phyloP scores from a whole-genome alignment of 345 rosid species.

The Salix caprea region DNA sequence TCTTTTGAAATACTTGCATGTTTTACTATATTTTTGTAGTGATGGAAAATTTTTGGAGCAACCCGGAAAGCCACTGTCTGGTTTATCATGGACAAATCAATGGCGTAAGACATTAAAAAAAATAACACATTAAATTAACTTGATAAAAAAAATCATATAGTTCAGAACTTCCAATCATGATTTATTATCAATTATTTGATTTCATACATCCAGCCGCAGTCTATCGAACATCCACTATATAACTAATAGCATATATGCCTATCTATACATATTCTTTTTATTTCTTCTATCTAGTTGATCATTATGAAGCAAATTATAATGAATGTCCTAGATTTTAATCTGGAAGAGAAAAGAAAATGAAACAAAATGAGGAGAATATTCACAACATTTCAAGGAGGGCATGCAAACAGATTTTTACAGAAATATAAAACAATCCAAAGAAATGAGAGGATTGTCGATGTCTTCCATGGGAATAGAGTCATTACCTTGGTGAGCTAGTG shows the following conservation, averaged over 20 bases:
- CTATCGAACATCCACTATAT: too few relatives aligned
- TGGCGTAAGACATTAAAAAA: background rate
- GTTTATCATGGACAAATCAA: background rate
- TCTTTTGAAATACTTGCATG: too few relatives aligned
- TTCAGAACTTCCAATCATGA: too few relatives aligned
- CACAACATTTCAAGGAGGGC: background rate
- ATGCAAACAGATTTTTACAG: conserved; percentile 34
- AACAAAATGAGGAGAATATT: background rate
- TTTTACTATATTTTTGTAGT: too few relatives aligned
- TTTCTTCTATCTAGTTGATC: conserved; percentile 3
- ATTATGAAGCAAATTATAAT: background rate
- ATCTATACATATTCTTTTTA: background rate
- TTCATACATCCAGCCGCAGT: too few relatives aligned
- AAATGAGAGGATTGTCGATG: conserved; percentile 65
- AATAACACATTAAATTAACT: too few relatives aligned
- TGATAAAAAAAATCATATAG: too few relatives aligned
- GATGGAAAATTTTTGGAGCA: too few relatives aligned
- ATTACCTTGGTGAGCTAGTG: conserved; percentile 22
- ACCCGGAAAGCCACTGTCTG: accelerated
- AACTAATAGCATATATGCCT: too few relatives aligned
- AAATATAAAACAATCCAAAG: conserved; percentile 91
- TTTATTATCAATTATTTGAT: too few relatives aligned
- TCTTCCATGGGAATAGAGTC: conserved; percentile 45
- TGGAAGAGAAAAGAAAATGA: too few relatives aligned
- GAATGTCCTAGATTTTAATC: background rate